These are phyloP conservation scores for Favolaschia claudopus DNA, from an alignment of 768 basidiomycete genomes.

Conservation along the genomic window DNA sequence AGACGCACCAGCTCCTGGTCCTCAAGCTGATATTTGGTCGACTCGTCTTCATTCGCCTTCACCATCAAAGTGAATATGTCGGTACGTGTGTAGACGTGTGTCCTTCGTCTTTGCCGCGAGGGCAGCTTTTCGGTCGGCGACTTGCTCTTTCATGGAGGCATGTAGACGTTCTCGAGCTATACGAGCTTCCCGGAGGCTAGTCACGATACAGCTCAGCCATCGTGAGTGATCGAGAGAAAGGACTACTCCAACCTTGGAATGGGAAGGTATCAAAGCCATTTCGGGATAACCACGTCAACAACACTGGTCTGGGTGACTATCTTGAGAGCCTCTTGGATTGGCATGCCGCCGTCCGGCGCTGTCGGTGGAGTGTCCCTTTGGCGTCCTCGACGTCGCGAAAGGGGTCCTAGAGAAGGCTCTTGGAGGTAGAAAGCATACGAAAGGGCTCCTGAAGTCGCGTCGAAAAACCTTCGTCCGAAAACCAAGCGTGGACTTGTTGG, in stretches of 20 bases:
- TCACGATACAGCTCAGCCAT: no score
- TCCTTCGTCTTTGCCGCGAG: constrained; percentile 35
- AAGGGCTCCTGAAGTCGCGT: no score
- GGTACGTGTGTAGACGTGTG: constrained; percentile 28
- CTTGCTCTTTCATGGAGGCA: constrained; percentile 48
- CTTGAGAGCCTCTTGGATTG: constrained; percentile 46
- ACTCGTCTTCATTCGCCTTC: constrained; percentile 54
- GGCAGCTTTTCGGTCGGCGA: constrained; percentile 41
- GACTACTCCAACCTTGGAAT: constrained; percentile 44
- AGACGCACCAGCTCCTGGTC: constrained; percentile 48
- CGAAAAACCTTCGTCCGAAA: no score
- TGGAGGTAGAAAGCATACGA: no score
- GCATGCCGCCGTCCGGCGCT: constrained; percentile 45
- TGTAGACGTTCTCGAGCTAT: constrained; percentile 41
- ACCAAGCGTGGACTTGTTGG: no score
- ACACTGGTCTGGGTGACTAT: constrained; percentile 41
- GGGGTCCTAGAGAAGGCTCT: no score
- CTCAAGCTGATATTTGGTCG: constrained; percentile 45
- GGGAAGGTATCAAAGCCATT: constrained; percentile 48
- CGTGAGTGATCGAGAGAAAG: no score
- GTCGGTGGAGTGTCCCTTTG: constrained; percentile 43
- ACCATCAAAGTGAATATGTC: constrained; percentile 55
- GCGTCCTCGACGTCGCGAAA: constrained; percentile 44
- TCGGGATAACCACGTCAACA: constrained; percentile 38
- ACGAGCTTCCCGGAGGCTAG: constrained; percentile 37